Evolutionary conservation across 1,284 basidiomycete species (phyloP), one percentile per base, ranked within the genome.

Genomic region (Fomitiporia mediterranea): DNA sequence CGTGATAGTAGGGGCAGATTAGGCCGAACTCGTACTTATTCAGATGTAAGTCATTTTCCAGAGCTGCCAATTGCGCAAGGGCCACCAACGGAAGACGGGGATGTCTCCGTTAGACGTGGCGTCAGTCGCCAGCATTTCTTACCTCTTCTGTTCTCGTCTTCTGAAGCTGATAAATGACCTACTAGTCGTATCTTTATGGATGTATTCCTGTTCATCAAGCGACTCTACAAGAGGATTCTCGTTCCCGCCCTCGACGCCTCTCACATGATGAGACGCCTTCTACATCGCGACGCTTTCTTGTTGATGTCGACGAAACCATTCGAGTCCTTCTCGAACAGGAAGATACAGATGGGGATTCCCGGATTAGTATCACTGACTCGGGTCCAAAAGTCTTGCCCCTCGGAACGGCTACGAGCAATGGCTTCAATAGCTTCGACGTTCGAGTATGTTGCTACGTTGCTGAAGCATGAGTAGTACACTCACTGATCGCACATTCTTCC

Each of bases 271-370:
- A 89, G 71, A 87, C 89, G 70, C 77, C 82, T n/a, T 78, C 82
- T 1, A 80, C 74, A 0, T 86, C 87, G 19, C 79, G 94, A 43
- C 86, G 93, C 30, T 99, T 98, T 75, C 81, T 98, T 37, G 94
- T 99, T 60, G 96, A 98, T 66, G 96, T 99, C n/a, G 96, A 99
- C 67, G 94, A 98, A 73, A 99, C 96, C 30, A 94, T 99, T 70
- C 86, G 94, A 46, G 84, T 98, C 58, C 86, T 99, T 4, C 84
- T 99, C 32, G 94, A 97, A 70, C 97, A 99, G 69, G 96, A 99
- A 69, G 96, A 99, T 70, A 98, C 96, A 3, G 94, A 99, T 64
- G 90, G 90, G 47, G 94, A 99, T 72, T 94, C 95, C 69, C 89
- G 98, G 74, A 98, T 99, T 66, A 94, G 91, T 63, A 85, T 98